Base-by-base conservation (phyloP, 2,329 filamentous ascomycete genomes). In the Cercospora sojina region DNA sequence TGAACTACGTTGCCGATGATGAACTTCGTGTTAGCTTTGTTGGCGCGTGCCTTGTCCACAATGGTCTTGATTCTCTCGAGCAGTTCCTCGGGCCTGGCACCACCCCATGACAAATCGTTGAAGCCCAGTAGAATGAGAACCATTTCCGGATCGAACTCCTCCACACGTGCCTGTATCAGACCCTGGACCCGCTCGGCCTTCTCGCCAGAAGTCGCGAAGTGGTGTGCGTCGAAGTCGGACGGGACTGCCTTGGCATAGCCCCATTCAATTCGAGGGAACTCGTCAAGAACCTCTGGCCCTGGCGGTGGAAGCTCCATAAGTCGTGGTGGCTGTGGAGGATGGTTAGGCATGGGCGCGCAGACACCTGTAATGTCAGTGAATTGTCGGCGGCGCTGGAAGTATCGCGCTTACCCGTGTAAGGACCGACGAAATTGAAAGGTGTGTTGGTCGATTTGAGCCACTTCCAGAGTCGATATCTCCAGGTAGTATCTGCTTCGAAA, bases 401-500 rank as follows among this genome's bases (percentile, higher is more conserved):
- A 10, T 25, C 16, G n/a, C 25, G 23, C 27, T 41, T 25, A 64
- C 64, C 64, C 9, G 64, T 66, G 69, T 76, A 81, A 3, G 78
- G 79, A 10, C 80, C 80, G 5, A 72, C 70, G 23, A 70, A 70
- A 12, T 77, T 76, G 58, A 80, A 78, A 12, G 70, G 59, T 10
- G 76, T 70, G 49, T 67, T 31, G 32, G 76, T 60, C 4, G 35
- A 43, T 2, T 67, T 67, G 59, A 81, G 74, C 80, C 80, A 82
- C 57, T 81, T 64, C 75, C 77, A 80, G 12, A 82, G 68, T 4
- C 79, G 75, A 59, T 78, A 82, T 8, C 80, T 75, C 80, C 80
- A 82, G 9, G 80, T 82, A 60, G 74, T 79, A 67, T 82, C 80
- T 31, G 77, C 79, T 64, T 81, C 78, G 25, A 67, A 53, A 32